Base-by-base conservation (phyloP, 495 filamentous ascomycete genomes). In the Tuber aestivum region DNA sequence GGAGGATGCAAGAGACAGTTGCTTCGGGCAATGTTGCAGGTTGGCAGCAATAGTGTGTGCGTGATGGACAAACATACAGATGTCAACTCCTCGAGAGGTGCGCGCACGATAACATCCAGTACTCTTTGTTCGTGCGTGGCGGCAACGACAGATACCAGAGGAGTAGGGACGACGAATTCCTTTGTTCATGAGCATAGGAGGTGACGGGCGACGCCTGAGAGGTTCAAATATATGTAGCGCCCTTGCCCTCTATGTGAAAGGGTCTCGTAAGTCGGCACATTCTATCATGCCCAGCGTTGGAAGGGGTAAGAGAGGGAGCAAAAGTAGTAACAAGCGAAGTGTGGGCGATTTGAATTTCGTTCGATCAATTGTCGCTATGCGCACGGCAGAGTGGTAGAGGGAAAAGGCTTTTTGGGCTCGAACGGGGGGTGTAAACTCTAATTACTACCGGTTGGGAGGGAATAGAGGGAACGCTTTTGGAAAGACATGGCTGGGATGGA, bases 1-100 rank as follows among this genome's bases (percentile, higher is more conserved):
- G 78, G 70, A 79, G 78, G 78, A 44, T 79, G 76, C 76, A 73
- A 79, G 74, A 41, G 70, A 73, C 70, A 79, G 69, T 75, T 72
- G 44, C 70, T 48, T 75, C 69, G 32, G 61, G 75, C 78, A 41
- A 79, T 73, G 72, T 70, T 71, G 76, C 76, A 74, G 77, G 14
- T 70, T 40, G 77, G 70, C 70, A 79, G 77, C 48, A 69, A 79
- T 14, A 35, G 72, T 79, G 72, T 14, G 56, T 14, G 56, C 35
- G 56, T 65, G 56, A 35, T 50, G 70, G 78, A 69, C 78, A 79
- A 79, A 79, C 78, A 79, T 72, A 68, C 78, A 75, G 70, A 72
- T 50, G 56, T 23, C 65, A 75, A 70, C 65, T 65, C 35, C 70
- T 69, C 73, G 70, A 72, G 78, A 72, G 70, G 78, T 75, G 77